phyloP scores from a whole-genome alignment of 2,329 filamentous ascomycete genomes.

The Xylaria sp. region DNA sequence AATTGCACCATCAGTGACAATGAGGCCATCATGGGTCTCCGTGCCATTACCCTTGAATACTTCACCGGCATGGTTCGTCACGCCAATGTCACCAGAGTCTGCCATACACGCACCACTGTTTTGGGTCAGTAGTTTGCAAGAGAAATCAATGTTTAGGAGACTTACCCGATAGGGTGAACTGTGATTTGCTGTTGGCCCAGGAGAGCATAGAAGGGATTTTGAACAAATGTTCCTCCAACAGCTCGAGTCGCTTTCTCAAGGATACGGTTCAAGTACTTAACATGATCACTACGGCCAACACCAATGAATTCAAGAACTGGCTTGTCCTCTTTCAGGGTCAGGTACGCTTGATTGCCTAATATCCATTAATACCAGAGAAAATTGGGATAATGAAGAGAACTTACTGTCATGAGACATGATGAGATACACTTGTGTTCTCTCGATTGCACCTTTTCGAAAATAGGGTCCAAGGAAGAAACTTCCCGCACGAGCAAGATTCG shows the following conservation, averaged over 20 bases:
- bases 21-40: conserved; percentile 61
- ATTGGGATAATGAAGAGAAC: conserved; percentile 10
- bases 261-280: conserved; percentile 57
- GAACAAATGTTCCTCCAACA: conserved; percentile 65
- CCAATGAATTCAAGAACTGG: conserved; percentile 65
- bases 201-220: conserved; percentile 62
- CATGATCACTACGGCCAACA: conserved; percentile 60
- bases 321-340: conserved; percentile 65
- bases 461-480: conserved; percentile 66
- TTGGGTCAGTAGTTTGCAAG: conserved; percentile 10
- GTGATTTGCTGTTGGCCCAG: conserved; percentile 65
- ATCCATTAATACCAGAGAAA: conserved; percentile 11
- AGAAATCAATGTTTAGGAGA: conserved; percentile 11
- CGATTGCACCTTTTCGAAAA: conserved; percentile 58
- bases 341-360: conserved; percentile 61
- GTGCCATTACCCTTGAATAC: conserved; percentile 59
- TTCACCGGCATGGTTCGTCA: conserved; percentile 65
- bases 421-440: conserved; percentile 67
- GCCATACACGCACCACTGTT: conserved; percentile 67
- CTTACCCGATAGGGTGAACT: conserved; percentile 68
- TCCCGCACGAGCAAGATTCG: conserved; percentile 54
- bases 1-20: conserved; percentile 66
- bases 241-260: conserved; percentile 60
- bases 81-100: conserved; percentile 61
- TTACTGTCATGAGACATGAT: conserved; percentile 70